Base-by-base conservation (phyloP, 768 basidiomycete species). In the Trametes coccinea region DNA sequence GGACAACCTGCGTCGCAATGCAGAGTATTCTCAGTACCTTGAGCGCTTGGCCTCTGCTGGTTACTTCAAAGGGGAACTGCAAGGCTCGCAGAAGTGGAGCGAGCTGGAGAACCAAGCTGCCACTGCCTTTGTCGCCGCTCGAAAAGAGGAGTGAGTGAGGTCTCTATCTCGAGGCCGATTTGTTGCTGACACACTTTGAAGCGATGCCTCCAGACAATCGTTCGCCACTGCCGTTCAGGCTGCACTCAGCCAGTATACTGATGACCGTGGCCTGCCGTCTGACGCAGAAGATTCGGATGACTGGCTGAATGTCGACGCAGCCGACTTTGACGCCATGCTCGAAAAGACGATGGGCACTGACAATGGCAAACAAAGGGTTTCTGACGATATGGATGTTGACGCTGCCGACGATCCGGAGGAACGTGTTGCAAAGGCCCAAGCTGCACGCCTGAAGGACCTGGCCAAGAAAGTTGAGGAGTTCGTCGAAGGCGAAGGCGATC, bases 381-480 rank as follows among this genome's bases (percentile, higher is more conserved):
- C 67, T 1, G 72, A 78, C 53, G 69, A 71, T 3, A 88, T 86
- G 82, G 80, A 87, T 49, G 74, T 83, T 9, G 84, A 87, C 57
- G 71, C 53, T 8, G 62, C 67, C 2, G 74, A 73, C 46, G 71
- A 67, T 27, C 69, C 74, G 2, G 84, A 84, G 69, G 85, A 87
- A 56, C 77, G 73, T 22, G 44, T 87, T 4, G 81, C 84, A 6
- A 81, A 84, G 30, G 80, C 84, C 60, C 89, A 93, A 71, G 88
- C 93, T 9, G 72, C 80, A 22, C 84, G 83, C 61, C 75, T 98
- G 33, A 86, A 85, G 66, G 81, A 83, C 61, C 80, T 99, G 54
- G 95, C 97, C 10, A 76, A 82, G 61, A 92, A 92, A 71, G 93
- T 99, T 0, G 89, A 92, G 67, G 77, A 79, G n/a, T 99, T 99